These are phyloP conservation scores for Chaetomiaceae sp. DNA, from an alignment of 2,329 filamentous ascomycete genomes.

Conservation along the genomic window DNA sequence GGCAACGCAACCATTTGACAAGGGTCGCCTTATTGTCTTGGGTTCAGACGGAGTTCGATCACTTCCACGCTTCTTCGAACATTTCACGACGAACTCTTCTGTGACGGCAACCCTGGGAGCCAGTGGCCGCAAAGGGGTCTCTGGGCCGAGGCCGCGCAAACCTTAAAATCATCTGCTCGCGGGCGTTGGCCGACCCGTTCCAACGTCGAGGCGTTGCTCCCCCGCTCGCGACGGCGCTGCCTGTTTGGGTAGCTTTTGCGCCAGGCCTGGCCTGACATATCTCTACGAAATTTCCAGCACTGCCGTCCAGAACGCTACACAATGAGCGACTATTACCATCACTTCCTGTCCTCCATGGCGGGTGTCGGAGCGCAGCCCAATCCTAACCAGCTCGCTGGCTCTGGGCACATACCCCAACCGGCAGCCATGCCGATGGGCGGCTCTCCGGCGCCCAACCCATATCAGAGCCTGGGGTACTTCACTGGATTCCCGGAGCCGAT, in stretches of 20 bases:
- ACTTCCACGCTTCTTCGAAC: conserved; percentile 2
- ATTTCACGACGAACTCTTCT: background rate
- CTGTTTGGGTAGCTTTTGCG: too few species aligned
- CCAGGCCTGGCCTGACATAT: too few species aligned
- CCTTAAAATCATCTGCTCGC: conserved; percentile 1
- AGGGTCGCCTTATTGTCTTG: background rate
- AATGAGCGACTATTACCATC: conserved; percentile 55
- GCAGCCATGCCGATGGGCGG: conserved; percentile 28
- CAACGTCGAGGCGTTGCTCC: background rate
- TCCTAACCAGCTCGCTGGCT: conserved; percentile 35
- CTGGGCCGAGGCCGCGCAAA: background rate
- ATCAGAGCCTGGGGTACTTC: conserved; percentile 45
- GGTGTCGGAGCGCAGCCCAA: conserved; percentile 35
- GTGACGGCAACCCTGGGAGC: background rate
- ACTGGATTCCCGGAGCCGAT: conserved; percentile 45
- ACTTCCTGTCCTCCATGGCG: conserved; percentile 48
- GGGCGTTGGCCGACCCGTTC: background rate
- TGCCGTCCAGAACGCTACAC: conserved; percentile 1
- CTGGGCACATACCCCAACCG: conserved; percentile 32
- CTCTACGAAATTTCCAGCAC: background rate
- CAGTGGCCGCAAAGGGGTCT: background rate
- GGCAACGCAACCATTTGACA: conserved; percentile 13
- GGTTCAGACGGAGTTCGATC: background rate
- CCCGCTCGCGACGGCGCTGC: background rate
- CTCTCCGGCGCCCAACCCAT: conserved; percentile 36